Evolutionary conservation across 768 basidiomycete species (phyloP), one percentile per base, ranked within the genome.

Genomic region (Pleurotus sapidus): DNA sequence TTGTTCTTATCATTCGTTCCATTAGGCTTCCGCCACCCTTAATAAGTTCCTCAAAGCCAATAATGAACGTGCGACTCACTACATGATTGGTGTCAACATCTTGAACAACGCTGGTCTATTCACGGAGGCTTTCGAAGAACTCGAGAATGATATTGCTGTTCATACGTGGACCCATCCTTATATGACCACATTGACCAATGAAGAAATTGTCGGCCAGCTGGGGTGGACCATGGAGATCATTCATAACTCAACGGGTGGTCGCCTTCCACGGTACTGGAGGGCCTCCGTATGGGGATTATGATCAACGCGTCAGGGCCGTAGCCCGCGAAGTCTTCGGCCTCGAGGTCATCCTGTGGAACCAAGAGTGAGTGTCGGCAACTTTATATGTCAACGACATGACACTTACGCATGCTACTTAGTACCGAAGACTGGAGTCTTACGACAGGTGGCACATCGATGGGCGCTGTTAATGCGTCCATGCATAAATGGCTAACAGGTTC

Each of bases 271-370:
- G 47, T 95, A 79, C 77, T 97, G 94, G 94, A 75, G 93, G 93
- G n/a, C 92, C 92, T 1, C 93, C 93, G 6, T 93, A 83, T 66
- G 92, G 91, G 34, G 90, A 95, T 68, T 81, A 81, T 46, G 95
- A 98, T 66, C 82, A 80, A 70, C 83, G 95, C 48, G 91, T 96
- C 30, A 77, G 83, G 38, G 86, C 93, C 3, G 91, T 98, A 64
- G 95, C 95, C 23, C 77, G 81, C 66, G 86, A 92, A 67, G 73
- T 83, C 30, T 95, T 97, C 67, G 93, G 91, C 23, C 70, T 98
- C 61, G 78, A 79, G 18, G 89, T 91, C n/a, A 82, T 95, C 55
- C 72, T 92, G 62, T 98, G 95, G 95, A 95, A 96, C 71, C 82
- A 86, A 58, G 95, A 95, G 89, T 91, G 72, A 54, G 82, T 11